Conservation (phyloP, 345 rosid species). For the Rhizophora mangle region DNA sequence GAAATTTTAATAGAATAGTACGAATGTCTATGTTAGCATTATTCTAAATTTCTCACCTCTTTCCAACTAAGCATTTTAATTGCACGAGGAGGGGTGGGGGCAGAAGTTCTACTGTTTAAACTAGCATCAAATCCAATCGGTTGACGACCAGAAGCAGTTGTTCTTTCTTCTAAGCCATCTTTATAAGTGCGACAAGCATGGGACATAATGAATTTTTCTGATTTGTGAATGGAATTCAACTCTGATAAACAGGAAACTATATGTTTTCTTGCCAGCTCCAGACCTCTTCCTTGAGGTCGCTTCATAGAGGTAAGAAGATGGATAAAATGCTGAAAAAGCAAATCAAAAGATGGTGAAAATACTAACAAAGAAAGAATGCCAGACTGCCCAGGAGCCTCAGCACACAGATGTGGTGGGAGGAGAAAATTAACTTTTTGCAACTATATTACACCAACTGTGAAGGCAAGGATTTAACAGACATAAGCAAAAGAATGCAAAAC, state of each 20-base stretch:
- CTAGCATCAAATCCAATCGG: conserved; percentile 93
- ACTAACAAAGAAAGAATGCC: conserved; percentile 6
- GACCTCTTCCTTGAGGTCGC: conserved; percentile 95
- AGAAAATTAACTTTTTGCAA: neutral
- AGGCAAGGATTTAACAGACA: conserved; percentile 2
- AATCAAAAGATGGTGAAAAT: conserved; percentile 20
- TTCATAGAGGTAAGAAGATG: conserved; percentile 77
- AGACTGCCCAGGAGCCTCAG: neutral
- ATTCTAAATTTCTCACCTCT: conserved; percentile 46
- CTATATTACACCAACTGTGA: neutral
- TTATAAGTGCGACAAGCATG: conserved; percentile 32
- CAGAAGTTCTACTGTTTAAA: conserved; percentile 76
- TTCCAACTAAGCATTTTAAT: conserved; percentile 83
- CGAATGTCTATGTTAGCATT: conserved; percentile 5
- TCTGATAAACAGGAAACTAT: conserved; percentile 76
- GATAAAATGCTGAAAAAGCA: conserved; percentile 77
- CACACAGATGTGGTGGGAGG: conserved; percentile 10
- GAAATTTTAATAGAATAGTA: conserved; percentile 12
- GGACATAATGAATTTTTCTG: conserved; percentile 49
- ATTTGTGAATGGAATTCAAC: conserved; percentile 54
- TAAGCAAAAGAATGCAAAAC: conserved; percentile 2
- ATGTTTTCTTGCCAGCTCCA: conserved; percentile 89
- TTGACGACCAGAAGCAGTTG: conserved; percentile 80
- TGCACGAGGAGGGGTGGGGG: conserved; percentile 95
- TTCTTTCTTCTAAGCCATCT: conserved; percentile 49